Percentiles rank a stretch among this genome's conserved stretches.
Conservation (phyloP, 2,329 filamentous ascomycete species). For the Microcyclosporella mali region DNA sequence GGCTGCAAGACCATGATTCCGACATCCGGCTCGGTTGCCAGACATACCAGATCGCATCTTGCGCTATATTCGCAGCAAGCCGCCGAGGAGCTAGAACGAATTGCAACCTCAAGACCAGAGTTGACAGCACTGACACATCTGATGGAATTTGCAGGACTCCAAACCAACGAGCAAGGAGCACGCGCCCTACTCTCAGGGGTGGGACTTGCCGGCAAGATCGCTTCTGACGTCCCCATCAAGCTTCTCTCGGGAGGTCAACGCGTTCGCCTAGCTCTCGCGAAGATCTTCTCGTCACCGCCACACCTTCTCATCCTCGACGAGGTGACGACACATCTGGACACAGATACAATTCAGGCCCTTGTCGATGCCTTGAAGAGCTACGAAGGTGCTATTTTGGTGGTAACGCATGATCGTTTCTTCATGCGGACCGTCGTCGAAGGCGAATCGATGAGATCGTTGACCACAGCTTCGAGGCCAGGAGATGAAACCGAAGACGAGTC, state of each 20-base stretch:
- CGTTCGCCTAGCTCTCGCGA: constrained; percentile 57
- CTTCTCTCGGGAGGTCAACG: constrained; percentile 75
- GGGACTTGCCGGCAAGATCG: constrained; percentile 63
- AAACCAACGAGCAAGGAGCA: constrained; percentile 59
- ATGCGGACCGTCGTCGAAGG: constrained; percentile 68
- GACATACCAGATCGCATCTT: constrained; percentile 62
- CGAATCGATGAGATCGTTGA: constrained; percentile 24
- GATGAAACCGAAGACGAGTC: constrained; percentile 24
- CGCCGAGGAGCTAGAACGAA: constrained; percentile 59
- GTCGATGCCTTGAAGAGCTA: constrained; percentile 60
- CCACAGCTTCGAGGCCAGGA: constrained; percentile 10
- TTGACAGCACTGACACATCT: constrained; percentile 63
- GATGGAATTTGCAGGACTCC: constrained; percentile 46
- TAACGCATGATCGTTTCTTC: constrained; percentile 79
- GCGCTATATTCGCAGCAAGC: constrained; percentile 78
- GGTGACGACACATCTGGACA: constrained; percentile 79
- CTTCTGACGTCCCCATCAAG: constrained; percentile 65
- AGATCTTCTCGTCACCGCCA: constrained; percentile 61
- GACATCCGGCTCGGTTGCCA: constrained; percentile 55
- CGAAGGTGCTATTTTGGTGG: constrained; percentile 67
- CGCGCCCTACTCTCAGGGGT: constrained; percentile 62
- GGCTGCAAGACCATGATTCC: constrained; percentile 39
- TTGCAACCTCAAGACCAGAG: constrained; percentile 46
- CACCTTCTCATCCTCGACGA: constrained; percentile 73
- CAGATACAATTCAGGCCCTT: constrained; percentile 69